A percentile compares a stretch with the other conserved stretches of the same genome.
These are phyloP conservation scores for Vaccinium myrtillus DNA, from an alignment of 148 eudicot species.

Conservation along the genomic window DNA sequence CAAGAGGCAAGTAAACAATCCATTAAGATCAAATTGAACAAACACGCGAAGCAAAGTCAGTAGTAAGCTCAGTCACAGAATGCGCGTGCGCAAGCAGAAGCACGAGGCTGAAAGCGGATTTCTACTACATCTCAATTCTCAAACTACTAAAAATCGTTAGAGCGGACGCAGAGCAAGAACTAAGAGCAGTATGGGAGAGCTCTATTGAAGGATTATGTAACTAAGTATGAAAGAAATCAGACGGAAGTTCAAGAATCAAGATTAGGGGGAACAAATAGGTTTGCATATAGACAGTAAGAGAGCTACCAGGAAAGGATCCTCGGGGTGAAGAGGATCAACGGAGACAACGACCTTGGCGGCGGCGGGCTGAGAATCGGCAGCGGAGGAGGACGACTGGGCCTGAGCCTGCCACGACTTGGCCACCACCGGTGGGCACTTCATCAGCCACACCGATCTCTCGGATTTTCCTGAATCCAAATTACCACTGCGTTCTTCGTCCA, in stretches of 20 bases:
- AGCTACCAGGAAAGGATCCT: slow-evolving; percentile 45
- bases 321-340: slow-evolving; percentile 71
- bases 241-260: background rate
- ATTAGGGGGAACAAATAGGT: background rate
- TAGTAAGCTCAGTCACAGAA: background rate
- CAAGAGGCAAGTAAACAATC: background rate
- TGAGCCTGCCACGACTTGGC: slow-evolving; percentile 78
- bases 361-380: slow-evolving; percentile 43
- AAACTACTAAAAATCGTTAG: too few relatives aligned
- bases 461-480: slow-evolving; percentile 52
- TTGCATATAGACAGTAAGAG: background rate
- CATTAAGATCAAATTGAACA: background rate
- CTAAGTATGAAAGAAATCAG: background rate
- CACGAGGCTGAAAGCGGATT: too few relatives aligned
- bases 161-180: too few relatives aligned
- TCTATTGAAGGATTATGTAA: background rate
- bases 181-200: too few relatives aligned
- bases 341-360: slow-evolving; percentile 84
- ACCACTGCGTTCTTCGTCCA: slow-evolving; percentile 63
- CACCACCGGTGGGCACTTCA: slow-evolving; percentile 79
- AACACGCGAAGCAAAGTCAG: background rate
- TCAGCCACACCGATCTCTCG: slow-evolving; percentile 82
- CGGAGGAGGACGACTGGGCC: slow-evolving; percentile 39
- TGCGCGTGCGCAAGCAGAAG: too few relatives aligned
- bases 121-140: too few relatives aligned